phyloP scores from a whole-genome alignment of 2,329 filamentous ascomycete genomes.

The Emmonsiellopsis sp. region DNA sequence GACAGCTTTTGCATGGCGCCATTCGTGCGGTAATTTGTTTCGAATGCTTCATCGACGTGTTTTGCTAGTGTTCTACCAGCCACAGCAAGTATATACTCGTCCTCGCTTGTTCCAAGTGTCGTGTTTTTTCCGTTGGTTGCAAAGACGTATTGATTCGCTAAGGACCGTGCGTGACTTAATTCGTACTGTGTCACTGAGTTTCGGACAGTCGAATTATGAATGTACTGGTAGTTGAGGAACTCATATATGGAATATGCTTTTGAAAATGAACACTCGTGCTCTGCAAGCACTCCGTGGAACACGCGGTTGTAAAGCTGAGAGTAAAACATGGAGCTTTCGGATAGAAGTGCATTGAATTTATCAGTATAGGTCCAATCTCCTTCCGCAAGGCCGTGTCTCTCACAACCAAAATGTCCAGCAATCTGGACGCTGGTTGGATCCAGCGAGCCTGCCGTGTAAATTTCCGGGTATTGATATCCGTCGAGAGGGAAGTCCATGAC shows the following conservation, averaged over 20 bases:
- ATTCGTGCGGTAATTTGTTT: slow-evolving; percentile 27
- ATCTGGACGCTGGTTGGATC: slow-evolving; percentile 46
- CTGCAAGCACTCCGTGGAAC: slow-evolving; percentile 34
- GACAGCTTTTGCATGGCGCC: slow-evolving; percentile 36
- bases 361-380: slow-evolving; percentile 34
- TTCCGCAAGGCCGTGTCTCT: slow-evolving; percentile 26
- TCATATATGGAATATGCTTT: slow-evolving; percentile 49
- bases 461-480: slow-evolving; percentile 50
- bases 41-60: slow-evolving; percentile 30
- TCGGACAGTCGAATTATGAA: slow-evolving; percentile 41
- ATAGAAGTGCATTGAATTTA: slow-evolving; percentile 32
- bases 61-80: slow-evolving; percentile 36
- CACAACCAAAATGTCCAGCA: slow-evolving; percentile 40
- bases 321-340: slow-evolving; percentile 38
- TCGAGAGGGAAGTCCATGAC: slow-evolving; percentile 40
- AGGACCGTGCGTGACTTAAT: slow-evolving; percentile 29
- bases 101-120: slow-evolving; percentile 12
- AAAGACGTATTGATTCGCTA: slow-evolving; percentile 43
- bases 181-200: slow-evolving; percentile 23
- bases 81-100: slow-evolving; percentile 28
- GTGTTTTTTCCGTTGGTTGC: slow-evolving; percentile 39
- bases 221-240: slow-evolving; percentile 45
- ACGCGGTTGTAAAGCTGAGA: slow-evolving; percentile 33
- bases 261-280: slow-evolving; percentile 36
- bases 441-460: slow-evolving; percentile 34